Percentiles rank a stretch among this genome's conserved stretches.
These are phyloP conservation scores for Phytophthora capsici DNA, from an alignment of 352 stramenopile species.

Conservation along the genomic window DNA sequence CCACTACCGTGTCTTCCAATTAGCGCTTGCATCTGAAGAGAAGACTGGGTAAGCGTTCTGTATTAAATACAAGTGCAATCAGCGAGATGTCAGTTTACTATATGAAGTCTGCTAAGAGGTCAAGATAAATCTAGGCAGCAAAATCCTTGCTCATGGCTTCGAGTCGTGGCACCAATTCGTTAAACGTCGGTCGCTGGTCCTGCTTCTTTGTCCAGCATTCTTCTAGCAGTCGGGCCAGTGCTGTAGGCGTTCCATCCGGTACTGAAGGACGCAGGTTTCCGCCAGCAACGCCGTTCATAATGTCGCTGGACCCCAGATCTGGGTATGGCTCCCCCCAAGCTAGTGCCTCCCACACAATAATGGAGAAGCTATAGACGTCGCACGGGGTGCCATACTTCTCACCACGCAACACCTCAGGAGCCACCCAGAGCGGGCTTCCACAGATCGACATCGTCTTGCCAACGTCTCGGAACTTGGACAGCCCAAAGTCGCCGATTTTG, in stretches of 20 bases:
- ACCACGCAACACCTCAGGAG: slow-evolving; percentile 76
- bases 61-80: slow-evolving; percentile 34
- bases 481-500: slow-evolving; percentile 85
- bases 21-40: slow-evolving; percentile 25
- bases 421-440: slow-evolving; percentile 82
- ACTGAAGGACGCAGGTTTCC: slow-evolving; percentile 77
- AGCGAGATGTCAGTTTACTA: not conserved
- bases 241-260: slow-evolving; percentile 65
- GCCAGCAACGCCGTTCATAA: slow-evolving; percentile 86
- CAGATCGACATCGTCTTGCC: slow-evolving; percentile 90
- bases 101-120: slow-evolving; percentile 22
- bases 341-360: slow-evolving; percentile 89
- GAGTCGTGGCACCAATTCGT: slow-evolving; percentile 81
- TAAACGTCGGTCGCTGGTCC: slow-evolving; percentile 80
- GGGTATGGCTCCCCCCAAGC: slow-evolving; percentile 84
- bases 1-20: slow-evolving; percentile 85
- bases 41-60: not conserved
- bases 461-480: slow-evolving; percentile 87
- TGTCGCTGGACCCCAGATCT: slow-evolving; percentile 80
- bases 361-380: slow-evolving; percentile 91
- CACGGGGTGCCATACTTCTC: slow-evolving; percentile 86
- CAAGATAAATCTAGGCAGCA: slow-evolving; percentile 26
- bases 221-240: slow-evolving; percentile 64
- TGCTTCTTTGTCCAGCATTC: slow-evolving; percentile 90
- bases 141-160: slow-evolving; percentile 86